A percentile compares a stretch with the other conserved stretches of the same genome.
Conservation (phyloP, 352 stramenopile species). For the Discostella stelligera region DNA sequence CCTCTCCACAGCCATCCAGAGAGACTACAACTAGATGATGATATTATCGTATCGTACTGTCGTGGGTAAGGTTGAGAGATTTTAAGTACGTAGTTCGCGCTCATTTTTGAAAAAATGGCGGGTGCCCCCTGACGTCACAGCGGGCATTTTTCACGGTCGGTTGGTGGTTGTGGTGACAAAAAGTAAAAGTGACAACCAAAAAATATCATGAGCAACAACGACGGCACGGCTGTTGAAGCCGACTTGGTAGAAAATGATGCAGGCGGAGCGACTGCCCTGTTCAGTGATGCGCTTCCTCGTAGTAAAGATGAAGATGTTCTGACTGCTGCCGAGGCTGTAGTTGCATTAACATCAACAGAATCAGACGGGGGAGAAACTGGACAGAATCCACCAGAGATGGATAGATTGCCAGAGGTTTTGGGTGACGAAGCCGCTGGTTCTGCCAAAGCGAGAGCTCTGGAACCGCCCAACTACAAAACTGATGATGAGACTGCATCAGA, state of each 20-base stretch:
- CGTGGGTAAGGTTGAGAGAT: too few relatives aligned
- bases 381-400: not conserved
- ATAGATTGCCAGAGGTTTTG: not conserved
- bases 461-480: not conserved
- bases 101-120: too few relatives aligned
- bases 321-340: not conserved
- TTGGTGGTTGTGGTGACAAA: too few relatives aligned
- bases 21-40: too few relatives aligned
- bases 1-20: too few relatives aligned
- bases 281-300: slow-evolving; percentile 2
- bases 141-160: too few relatives aligned
- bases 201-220: not conserved
- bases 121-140: too few relatives aligned
- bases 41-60: too few relatives aligned
- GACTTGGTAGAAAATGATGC: not conserved
- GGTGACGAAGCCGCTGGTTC: not conserved
- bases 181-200: too few relatives aligned
- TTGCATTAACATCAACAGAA: not conserved
- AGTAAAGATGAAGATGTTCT: slow-evolving; percentile 3
- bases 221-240: not conserved
- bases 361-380: not conserved
- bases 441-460: not conserved
- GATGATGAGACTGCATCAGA: not conserved
- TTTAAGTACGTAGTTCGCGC: too few relatives aligned
- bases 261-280: not conserved